Percentiles rank a stretch among this genome's conserved stretches.
Evolutionary conservation across 2,329 filamentous ascomycete genomes (phyloP).

Genomic region (Trichoderma hamatum): DNA sequence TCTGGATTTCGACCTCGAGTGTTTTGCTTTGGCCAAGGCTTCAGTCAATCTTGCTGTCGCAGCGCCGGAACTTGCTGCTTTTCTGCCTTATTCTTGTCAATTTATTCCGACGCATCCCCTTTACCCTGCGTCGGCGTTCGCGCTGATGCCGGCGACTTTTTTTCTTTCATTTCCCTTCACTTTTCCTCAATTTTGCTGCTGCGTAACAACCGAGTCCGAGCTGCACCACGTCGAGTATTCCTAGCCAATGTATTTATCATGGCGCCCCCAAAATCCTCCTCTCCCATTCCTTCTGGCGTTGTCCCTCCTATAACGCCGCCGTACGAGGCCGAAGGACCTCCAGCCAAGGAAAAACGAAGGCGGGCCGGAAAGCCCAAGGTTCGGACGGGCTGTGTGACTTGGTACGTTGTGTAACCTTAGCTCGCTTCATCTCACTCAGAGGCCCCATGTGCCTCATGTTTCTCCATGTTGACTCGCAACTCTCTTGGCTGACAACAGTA

Average conservation of each 20-base stretch:
- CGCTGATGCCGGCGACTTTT: background rate
- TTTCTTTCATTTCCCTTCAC: background rate
- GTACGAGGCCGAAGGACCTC: slow-evolving; percentile 11
- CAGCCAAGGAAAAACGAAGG: slow-evolving; percentile 32
- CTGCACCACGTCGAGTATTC: background rate
- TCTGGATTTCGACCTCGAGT: background rate
- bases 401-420: slow-evolving; percentile 36
- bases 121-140: slow-evolving; percentile 13
- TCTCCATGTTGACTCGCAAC: background rate
- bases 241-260: slow-evolving; percentile 24
- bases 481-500: slow-evolving; percentile 5
- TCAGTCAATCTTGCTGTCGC: background rate
- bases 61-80: background rate
- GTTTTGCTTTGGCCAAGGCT: background rate
- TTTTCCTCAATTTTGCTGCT: background rate
- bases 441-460: background rate
- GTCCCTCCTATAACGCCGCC: slow-evolving; percentile 23
- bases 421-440: background rate
- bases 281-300: background rate
- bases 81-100: background rate
- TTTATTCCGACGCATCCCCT: background rate
- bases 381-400: slow-evolving; percentile 46
- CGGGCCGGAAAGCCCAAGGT: slow-evolving; percentile 46
- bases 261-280: slow-evolving; percentile 9
- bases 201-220: background rate